Percentiles rank a stretch among this genome's conserved stretches.
phyloP scores from a whole-genome alignment of 352 stramenopile species.

The Phytophthora macrochlamydospora region DNA sequence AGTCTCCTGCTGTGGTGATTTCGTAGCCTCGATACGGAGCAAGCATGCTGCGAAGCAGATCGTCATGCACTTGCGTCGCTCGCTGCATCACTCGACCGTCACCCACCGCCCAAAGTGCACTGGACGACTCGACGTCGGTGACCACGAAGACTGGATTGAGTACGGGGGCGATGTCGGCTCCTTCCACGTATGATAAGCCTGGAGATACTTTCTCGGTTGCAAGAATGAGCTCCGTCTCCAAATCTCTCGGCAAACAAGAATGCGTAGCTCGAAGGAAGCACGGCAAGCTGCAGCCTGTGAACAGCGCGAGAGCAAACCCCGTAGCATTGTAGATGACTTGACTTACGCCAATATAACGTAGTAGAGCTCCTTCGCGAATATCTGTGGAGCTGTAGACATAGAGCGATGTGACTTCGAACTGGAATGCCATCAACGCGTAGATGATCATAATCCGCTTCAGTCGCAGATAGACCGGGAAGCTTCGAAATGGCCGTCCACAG shows the following conservation, averaged over 20 bases:
- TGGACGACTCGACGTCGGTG: slow-evolving; percentile 52
- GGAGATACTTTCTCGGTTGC: slow-evolving; percentile 1
- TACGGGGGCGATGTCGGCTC: slow-evolving; percentile 5
- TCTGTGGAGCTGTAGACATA: slow-evolving; percentile 15
- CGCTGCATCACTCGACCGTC: slow-evolving; percentile 30
- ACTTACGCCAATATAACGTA: slow-evolving; percentile 29
- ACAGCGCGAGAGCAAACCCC: slow-evolving; percentile 23
- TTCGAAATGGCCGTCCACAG: slow-evolving; percentile 43
- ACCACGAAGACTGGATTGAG: slow-evolving; percentile 43
- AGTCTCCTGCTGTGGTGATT: slow-evolving; percentile 45
- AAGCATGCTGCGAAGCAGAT: slow-evolving; percentile 33
- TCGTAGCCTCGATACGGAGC: slow-evolving; percentile 43
- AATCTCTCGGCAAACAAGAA: slow-evolving; percentile 25
- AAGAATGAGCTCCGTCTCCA: slow-evolving; percentile 25
- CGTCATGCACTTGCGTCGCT: slow-evolving; percentile 36
- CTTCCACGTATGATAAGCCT: background rate
- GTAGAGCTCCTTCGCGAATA: background rate
- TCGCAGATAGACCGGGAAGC: slow-evolving; percentile 47
- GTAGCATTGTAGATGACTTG: slow-evolving; percentile 33
- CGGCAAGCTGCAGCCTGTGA: slow-evolving; percentile 26
- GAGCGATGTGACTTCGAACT: slow-evolving; percentile 46
- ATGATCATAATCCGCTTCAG: slow-evolving; percentile 56
- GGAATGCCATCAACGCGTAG: slow-evolving; percentile 47
- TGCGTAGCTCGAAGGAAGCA: slow-evolving; percentile 18
- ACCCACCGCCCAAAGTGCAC: slow-evolving; percentile 34